Evolutionary conservation across 106 monocot genomes (phyloP).

Genomic region (Phalaenopsis equestris): DNA sequence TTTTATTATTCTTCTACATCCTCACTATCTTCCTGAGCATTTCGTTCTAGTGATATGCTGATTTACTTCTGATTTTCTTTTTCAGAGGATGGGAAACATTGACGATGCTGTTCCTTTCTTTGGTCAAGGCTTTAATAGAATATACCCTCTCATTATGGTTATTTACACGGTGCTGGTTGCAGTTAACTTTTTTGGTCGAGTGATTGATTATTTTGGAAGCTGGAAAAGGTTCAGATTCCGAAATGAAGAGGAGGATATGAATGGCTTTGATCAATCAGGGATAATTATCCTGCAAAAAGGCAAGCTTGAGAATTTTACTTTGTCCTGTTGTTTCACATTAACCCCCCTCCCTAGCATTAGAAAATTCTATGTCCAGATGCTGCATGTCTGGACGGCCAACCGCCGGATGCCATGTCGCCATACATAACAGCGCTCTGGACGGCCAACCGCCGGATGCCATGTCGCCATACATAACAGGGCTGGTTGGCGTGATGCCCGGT

Average conservation of each 20-base stretch:
- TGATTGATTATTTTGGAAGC: slow-evolving; percentile 67
- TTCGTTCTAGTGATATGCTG: not conserved
- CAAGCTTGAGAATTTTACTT: slow-evolving; percentile 2
- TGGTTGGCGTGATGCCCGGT: too few species aligned
- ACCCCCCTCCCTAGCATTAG: not conserved
- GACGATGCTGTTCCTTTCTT: slow-evolving; percentile 75
- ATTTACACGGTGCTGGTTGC: slow-evolving; percentile 64
- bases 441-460: too few species aligned
- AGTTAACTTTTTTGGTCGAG: slow-evolving; percentile 69
- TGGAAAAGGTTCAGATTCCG: slow-evolving; percentile 80
- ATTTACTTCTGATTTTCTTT: not conserved
- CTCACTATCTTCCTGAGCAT: too few species aligned
- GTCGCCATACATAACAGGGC: too few species aligned
- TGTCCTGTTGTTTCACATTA: not conserved
- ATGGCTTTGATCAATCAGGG: slow-evolving; percentile 93
- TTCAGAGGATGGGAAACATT: slow-evolving; percentile 72
- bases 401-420: too few species aligned
- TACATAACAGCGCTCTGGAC: too few species aligned
- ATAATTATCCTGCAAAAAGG: slow-evolving; percentile 93
- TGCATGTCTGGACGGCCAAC: too few species aligned
- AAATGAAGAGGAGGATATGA: slow-evolving; percentile 60
- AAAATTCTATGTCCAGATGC: too few species aligned
- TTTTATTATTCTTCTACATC: too few species aligned
- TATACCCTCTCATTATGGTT: slow-evolving; percentile 79
- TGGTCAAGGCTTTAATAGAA: slow-evolving; percentile 60